phyloP scores from a whole-genome alignment of 805 yeast genomes.

The Lachancea thermotolerans region DNA sequence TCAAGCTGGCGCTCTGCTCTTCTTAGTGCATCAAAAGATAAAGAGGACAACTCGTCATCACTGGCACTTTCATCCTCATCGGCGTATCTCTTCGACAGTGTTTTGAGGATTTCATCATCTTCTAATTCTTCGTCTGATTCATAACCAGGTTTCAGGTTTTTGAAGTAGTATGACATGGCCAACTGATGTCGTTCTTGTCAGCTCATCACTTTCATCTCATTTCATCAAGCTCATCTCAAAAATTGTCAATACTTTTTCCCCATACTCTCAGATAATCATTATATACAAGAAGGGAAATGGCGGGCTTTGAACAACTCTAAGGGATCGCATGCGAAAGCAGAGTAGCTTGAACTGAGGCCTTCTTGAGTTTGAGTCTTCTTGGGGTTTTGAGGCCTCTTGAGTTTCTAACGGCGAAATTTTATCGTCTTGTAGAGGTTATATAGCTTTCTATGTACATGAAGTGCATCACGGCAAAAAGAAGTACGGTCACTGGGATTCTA shows the following conservation, averaged over 20 bases:
- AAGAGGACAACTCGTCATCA: conserved; percentile 43
- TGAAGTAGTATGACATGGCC: conserved; percentile 29
- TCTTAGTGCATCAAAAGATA: conserved; percentile 63
- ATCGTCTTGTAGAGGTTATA: background rate
- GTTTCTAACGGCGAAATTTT: too few species aligned
- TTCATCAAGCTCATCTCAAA: background rate
- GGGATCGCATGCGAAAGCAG: too few species aligned
- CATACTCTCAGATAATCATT: too few species aligned
- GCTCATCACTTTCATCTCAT: background rate
- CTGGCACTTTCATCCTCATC: conserved; percentile 14
- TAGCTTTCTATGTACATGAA: background rate
- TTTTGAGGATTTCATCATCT: conserved; percentile 21
- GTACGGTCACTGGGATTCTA: conserved; percentile 29
- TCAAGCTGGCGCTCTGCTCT: conserved; percentile 44
- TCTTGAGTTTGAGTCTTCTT: too few species aligned
- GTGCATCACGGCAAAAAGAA: background rate
- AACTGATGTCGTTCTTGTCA: background rate
- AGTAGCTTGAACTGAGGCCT: too few species aligned
- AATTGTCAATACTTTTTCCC: background rate
- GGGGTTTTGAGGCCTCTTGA: too few species aligned
- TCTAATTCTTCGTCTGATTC: conserved; percentile 30
- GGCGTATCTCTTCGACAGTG: conserved; percentile 27
- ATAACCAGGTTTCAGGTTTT: conserved; percentile 24
- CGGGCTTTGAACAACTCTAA: too few species aligned
- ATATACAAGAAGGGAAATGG: too few species aligned